phyloP scores from a whole-genome alignment of 306 rosid genomes.

The Dalbergia cultrata region DNA sequence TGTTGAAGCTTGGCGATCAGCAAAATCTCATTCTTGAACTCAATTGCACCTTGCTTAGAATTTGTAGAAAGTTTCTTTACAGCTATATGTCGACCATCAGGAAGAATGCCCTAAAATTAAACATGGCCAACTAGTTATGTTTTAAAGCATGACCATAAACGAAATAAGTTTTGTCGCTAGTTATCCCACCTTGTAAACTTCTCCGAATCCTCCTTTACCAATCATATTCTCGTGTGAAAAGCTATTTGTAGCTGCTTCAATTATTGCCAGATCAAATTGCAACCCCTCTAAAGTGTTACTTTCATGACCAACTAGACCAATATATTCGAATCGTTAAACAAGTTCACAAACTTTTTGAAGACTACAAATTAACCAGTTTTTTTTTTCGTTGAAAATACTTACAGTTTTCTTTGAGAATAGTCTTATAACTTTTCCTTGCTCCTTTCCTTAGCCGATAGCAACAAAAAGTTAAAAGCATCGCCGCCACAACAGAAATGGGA shows the following conservation, averaged over 20 bases:
- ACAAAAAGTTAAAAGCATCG: neutral
- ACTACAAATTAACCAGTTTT: neutral
- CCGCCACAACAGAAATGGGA: neutral
- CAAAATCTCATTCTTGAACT: conserved; percentile 47
- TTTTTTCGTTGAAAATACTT: neutral
- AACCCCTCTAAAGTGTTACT: neutral
- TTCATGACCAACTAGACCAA: conserved; percentile 22
- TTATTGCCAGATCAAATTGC: conserved; percentile 31
- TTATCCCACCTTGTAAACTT: conserved; percentile 40
- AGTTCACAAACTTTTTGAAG: neutral
- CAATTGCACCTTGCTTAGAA: conserved; percentile 39
- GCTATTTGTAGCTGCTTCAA: conserved; percentile 51
- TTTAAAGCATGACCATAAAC: neutral
- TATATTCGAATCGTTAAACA: neutral
- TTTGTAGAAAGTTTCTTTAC: conserved; percentile 36
- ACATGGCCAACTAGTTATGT: neutral
- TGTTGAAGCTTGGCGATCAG: conserved; percentile 44
- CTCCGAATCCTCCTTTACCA: conserved; percentile 66
- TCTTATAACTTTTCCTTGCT: neutral
- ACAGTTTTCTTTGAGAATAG: conserved; percentile 34
- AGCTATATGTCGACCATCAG: conserved; percentile 32
- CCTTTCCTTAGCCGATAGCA: conserved; percentile 26
- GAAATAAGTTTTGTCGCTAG: neutral
- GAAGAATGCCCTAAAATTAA: conserved; percentile 39
- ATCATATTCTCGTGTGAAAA: conserved; percentile 45